Evolutionary conservation across 805 yeast genomes (phyloP), one percentile per base, ranked within the genome.

Genomic region (Myxozyma vanderwaltii): DNA sequence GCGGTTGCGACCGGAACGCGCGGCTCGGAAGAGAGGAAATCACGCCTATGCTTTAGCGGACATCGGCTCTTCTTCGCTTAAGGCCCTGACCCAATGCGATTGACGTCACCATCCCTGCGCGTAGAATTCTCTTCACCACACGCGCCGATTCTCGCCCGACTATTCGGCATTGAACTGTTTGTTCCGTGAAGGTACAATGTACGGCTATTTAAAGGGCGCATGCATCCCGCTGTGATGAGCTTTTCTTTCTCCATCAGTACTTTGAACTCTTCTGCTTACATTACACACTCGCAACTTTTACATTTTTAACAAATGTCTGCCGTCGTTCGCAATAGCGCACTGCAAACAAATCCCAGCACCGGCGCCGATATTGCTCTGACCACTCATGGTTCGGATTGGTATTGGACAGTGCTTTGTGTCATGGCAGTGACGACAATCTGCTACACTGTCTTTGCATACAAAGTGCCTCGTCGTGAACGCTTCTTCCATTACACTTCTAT

Each of bases 381-480:
- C 12, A 61, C 69, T 13, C 82, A 80, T 66, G 88, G 89, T 69
- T 83, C 87, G 7, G 82, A 81, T 70, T 85, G 87, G 88, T 76
- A 81, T 64, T 85, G 88, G 88, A 80, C 88, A 0, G 85, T 75
- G 13, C 83, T 85, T 67, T 70, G 81, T 3, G 53, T 82, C 39
- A 79, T 82, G 65, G 75, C 75, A 19, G 49, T 77, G 0, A 68
- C 77, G n/a, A 68, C 82, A 3, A 27, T 77, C 15, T 51, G 68
- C n/a, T 61, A 66, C 63, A 61, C 68, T 41, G 64, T 63, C 27
- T 50, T 72, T 36, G 69, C 72, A 63, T 71, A 29, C 56, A 41
- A 41, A 12, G 61, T 51, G 17, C 74, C 75, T 19, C 67, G 71
- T 8, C 66, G 66, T 45, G 72, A 76, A 58, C 71, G 79, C 57